Conservation (phyloP, 83 land plant species). For the Larix sibirica region DNA sequence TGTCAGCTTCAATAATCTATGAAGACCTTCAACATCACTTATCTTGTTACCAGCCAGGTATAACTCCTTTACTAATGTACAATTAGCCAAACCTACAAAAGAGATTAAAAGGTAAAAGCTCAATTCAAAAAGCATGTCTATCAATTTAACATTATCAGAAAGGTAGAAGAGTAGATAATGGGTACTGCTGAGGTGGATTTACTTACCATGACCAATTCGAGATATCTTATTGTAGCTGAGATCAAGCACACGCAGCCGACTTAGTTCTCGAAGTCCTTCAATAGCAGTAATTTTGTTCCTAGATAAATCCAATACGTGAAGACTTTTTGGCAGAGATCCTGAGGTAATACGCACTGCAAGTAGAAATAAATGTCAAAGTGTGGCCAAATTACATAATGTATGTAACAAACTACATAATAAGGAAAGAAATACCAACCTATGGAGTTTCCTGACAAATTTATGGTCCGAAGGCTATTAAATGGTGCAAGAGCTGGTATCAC, state of each 20-base stretch:
- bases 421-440: slow-evolving; percentile 39
- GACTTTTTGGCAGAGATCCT: slow-evolving; percentile 83
- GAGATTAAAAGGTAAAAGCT: background rate
- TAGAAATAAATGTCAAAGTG: slow-evolving; percentile 1
- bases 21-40: slow-evolving; percentile 95
- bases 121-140: background rate
- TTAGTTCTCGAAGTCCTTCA: slow-evolving; percentile 85
- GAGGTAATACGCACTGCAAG: slow-evolving; percentile 70
- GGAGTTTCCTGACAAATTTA: slow-evolving; percentile 62
- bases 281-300: slow-evolving; percentile 78
- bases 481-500: slow-evolving; percentile 68
- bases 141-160: background rate
- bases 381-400: background rate
- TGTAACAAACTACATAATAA: background rate
- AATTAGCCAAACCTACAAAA: slow-evolving; percentile 57
- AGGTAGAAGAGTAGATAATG: background rate
- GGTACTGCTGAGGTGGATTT: background rate
- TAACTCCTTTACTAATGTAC: slow-evolving; percentile 71
- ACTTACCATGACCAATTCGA: slow-evolving; percentile 87
- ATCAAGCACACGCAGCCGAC: slow-evolving; percentile 76
- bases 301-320: slow-evolving; percentile 83
- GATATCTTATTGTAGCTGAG: slow-evolving; percentile 81
- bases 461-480: slow-evolving; percentile 42
- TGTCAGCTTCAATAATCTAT: slow-evolving; percentile 80
- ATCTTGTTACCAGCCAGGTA: slow-evolving; percentile 94